A percentile compares a stretch with the other conserved stretches of the same genome.
These are phyloP conservation scores for Fusarium heterosporum DNA, from an alignment of 2,329 filamentous ascomycete genomes.

Conservation along the genomic window DNA sequence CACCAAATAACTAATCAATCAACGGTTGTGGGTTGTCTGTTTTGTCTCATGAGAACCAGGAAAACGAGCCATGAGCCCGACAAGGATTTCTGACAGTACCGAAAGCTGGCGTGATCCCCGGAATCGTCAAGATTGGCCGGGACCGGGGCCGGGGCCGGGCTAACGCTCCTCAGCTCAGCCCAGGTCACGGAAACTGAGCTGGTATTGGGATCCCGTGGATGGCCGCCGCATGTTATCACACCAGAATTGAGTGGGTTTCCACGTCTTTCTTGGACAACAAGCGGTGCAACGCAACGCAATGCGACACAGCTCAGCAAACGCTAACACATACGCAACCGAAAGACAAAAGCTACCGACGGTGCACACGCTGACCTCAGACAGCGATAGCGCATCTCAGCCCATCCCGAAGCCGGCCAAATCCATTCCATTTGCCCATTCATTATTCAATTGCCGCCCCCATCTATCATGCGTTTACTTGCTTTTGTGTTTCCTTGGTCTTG, in stretches of 20 bases:
- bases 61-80: conserved; percentile 30
- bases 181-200: conserved; percentile 16
- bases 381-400: conserved; percentile 17
- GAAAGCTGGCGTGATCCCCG: conserved; percentile 35
- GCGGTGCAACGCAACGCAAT: conserved; percentile 3
- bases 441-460: conserved; percentile 21
- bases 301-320: not conserved
- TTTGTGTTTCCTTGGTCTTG: conserved; percentile 12
- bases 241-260: conserved; percentile 20
- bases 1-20: conserved; percentile 20
- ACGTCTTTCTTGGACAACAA: conserved; percentile 17
- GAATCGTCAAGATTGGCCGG: conserved; percentile 28
- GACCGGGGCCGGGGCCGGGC: conserved; percentile 6
- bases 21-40: not conserved
- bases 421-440: conserved; percentile 22
- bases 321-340: conserved; percentile 14
- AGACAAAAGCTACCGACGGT: conserved; percentile 14
- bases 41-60: conserved; percentile 36
- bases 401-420: conserved; percentile 41
- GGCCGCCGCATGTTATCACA: conserved; percentile 30
- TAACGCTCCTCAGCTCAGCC: conserved; percentile 31
- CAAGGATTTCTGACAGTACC: conserved; percentile 23
- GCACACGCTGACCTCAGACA: conserved; percentile 40
- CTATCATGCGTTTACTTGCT: conserved; percentile 7
- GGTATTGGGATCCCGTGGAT: conserved; percentile 29